Evolutionary conservation across 2,329 filamentous ascomycete genomes (phyloP), one percentile per base, ranked within the genome.

Genomic region (Fusarium pseudocircinatum): DNA sequence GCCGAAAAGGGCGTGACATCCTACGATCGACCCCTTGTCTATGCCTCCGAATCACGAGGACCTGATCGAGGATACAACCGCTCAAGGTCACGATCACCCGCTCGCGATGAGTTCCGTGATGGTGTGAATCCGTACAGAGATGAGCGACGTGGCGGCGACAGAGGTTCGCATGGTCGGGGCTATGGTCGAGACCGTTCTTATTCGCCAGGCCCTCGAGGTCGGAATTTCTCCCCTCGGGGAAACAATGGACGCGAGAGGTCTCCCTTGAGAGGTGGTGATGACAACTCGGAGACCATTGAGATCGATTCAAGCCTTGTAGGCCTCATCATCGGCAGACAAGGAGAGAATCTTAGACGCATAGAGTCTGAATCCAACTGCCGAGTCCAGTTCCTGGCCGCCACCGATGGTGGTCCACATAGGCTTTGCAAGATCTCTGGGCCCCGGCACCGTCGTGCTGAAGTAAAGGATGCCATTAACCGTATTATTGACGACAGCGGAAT

Each of bases 231-330:
- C 49, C 91, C 92, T 43, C 86, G 86, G 53, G 85, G 86, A 67
- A 82, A 82, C 60, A 86, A 85, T 73, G 86, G 86, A 44, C 83
- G 88, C 77, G 88, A 92, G 63, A 86, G 91, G 60, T 91, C 90
- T 42, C 90, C 91, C 28, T 83, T 87, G 26, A 80, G 85, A 56
- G 84, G 85, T 74, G 70, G 83, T 44, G 91, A 93, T 76, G 93
- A 94, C 74, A 93, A 92, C 78, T 89, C 89, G 30, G 95, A 97
- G 83, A 93, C 92, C 30, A 95, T 97, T 75, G 89, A 93, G 77
- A 94, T 97, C 78, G 94, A 97, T 80, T 94, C 94, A 28, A 93
- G 91, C 77, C 87, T 97, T 53, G 95, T 97, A 58, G 95, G 95
- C 46, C 86, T 97, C 39, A 97, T 97, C 78, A 97, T 97, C 79